Evolutionary conservation across 495 filamentous ascomycete species (phyloP), one percentile per base, ranked within the genome.

Genomic region (Cladorrhinum samala): DNA sequence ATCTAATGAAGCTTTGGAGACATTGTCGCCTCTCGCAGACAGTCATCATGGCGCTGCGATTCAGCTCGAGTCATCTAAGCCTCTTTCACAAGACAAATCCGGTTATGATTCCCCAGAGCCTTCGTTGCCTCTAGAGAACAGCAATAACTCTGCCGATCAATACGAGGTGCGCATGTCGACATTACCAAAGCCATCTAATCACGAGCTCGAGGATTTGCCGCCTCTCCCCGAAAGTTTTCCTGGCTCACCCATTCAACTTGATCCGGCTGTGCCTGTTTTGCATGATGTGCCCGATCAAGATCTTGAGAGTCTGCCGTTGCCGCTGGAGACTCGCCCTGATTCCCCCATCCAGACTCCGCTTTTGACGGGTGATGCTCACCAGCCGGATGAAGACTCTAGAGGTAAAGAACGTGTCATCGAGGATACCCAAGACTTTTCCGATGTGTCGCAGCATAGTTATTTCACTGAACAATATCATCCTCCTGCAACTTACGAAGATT

Each of bases 251-350:
- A 16, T 14, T 33, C 24, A 18, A 40, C 7, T 13, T 16, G 20
- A 9, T 40, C 19, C 17, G n/a, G 11, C 19, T 25, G 42, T 37
- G 13, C 25, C 27, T 33, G 21, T 36, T 1, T 2, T 13, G 17
- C 42, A 54, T n/a, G 46, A 25, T 1, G 17, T 30, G 7, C 30
- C 6, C 2, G 27, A 52, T 1, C 46, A 46, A 16, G 45, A 3
- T 14, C 39, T 58, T 9, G 21, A 50, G 9, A 13, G 33, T 2
- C 16, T 60, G 37, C 54, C 58, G 4, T 37, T 46, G 4, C 53
- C 60, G 9, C 60, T 53, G 0, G 57, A 57, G 17, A 62, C 52
- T 16, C 43, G 45, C 13, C 37, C 36, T 13, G 40, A 24, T 18
- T 61, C 60, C 36, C 52, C 55, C 20, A 20, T 24, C 16, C 48